Conservation (phyloP, 2,329 filamentous ascomycete species). For the Gnomoniopsis smithogilvyi region DNA sequence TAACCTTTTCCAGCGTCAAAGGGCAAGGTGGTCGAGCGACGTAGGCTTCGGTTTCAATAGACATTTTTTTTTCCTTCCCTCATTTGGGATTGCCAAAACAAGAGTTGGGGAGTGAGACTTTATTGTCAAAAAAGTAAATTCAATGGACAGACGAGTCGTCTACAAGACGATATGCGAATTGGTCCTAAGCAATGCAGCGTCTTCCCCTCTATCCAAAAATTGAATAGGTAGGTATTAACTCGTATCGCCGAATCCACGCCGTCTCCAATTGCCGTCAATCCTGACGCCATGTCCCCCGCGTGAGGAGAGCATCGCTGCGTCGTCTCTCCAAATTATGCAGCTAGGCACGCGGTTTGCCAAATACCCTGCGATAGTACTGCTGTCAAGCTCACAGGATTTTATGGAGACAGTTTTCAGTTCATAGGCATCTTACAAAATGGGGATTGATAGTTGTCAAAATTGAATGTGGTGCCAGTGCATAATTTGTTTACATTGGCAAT, state of each 20-base stretch:
- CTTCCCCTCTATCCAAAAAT: no score
- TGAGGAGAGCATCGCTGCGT: not conserved
- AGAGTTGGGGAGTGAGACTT: not conserved
- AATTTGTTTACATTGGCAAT: no score
- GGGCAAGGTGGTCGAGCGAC: constrained; percentile 2
- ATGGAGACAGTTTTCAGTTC: no score
- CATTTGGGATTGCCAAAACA: no score
- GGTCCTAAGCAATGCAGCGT: not conserved
- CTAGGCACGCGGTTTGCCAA: no score
- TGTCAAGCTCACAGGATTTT: no score
- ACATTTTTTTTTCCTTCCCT: constrained; percentile 2
- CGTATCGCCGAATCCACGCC: not conserved
- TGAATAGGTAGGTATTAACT: no score
- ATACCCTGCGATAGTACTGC: no score
- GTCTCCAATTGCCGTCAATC: not conserved
- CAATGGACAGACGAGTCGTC: not conserved
- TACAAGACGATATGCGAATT: not conserved
- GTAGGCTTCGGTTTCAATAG: constrained; percentile 6
- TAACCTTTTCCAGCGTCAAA: constrained; percentile 1
- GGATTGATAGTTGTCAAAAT: no score
- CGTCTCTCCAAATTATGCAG: not conserved
- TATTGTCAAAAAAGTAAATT: not conserved
- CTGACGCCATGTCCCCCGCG: not conserved
- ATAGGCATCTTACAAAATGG: no score
- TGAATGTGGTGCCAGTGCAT: no score